Evolutionary conservation across 768 basidiomycete genomes (phyloP), one percentile per base, ranked within the genome.

Genomic region (Naganishia vishniacii): DNA sequence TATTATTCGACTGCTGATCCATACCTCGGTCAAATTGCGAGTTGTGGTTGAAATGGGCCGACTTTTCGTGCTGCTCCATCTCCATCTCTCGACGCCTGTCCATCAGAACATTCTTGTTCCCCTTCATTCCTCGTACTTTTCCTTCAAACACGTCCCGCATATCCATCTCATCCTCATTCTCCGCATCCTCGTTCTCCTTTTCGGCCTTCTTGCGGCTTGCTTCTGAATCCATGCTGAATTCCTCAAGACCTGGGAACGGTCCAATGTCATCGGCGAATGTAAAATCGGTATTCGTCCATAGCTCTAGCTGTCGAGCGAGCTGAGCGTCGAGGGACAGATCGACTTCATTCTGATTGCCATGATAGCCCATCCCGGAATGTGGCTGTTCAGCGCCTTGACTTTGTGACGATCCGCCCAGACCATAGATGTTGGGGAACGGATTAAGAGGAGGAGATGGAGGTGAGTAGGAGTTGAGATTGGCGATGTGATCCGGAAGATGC

Each of bases 211-310:
- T 34, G 31, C 32, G 13, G 18, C 9, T 51, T 32, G 25, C 49
- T 34, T 51, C 49, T 18, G 29, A 26, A 12, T 31, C 53, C 5
- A 56, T 34, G 23, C 40, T 34, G n/a, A 56, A 56, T 34, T 56
- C 53, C 20, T 56, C 53, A 20, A 56, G 37, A 0, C 53, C 53
- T 2, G 53, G 53, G 53, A 56, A 56, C 6, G 53, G 41, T 12
- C 60, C 65, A 23, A 61, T 48, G 40, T 42, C 65, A 23, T 48
- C 65, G 46, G 48, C 49, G 7, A 56, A 63, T 8, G 46, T 48
- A 51, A 67, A 67, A 28, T 67, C 65, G 18, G 59, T 59, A 28
- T 67, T 67, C 20, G 61, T 67, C 65, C 65, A 67, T n/a, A 51
- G 48, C 20, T 62, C 61, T 40, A 67, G 34, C 28, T 67, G 65